A percentile compares a stretch with the other conserved stretches of the same genome.
Conservation (phyloP, 164 flowering plant genomes). For the Hamamelis virginiana region DNA sequence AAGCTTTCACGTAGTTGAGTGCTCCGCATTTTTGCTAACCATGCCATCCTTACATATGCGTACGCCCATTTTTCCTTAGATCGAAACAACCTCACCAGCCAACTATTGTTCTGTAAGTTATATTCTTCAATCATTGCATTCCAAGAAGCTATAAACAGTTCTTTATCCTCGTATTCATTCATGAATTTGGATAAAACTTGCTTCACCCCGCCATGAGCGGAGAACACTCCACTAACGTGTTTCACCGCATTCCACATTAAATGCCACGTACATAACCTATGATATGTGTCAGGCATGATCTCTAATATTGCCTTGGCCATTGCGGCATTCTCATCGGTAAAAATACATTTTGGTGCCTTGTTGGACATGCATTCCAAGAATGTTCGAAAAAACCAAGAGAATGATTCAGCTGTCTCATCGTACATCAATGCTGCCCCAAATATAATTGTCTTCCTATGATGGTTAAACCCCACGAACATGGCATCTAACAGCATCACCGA, state of each 20-base stretch:
- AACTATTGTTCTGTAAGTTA: background rate
- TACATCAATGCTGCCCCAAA: no score
- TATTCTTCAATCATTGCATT: background rate
- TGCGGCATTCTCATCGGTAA: background rate
- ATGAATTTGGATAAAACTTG: background rate
- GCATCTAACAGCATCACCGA: no score
- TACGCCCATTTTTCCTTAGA: no score
- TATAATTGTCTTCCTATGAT: no score
- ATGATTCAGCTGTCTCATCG: no score
- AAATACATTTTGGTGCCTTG: no score
- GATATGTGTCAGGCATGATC: background rate
- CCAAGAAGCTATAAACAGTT: background rate
- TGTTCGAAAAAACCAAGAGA: no score
- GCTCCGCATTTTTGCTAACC: background rate
- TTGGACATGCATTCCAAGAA: no score
- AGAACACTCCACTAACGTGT: no score
- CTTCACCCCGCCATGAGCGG: background rate
- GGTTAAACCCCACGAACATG: no score
- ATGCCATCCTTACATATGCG: no score
- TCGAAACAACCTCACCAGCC: background rate
- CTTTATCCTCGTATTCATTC: background rate
- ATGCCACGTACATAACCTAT: background rate
- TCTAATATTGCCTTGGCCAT: background rate
- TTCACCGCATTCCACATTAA: background rate
- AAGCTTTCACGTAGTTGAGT: background rate